A percentile compares a stretch with the other conserved stretches of the same genome.
Evolutionary conservation across 495 filamentous ascomycete species (phyloP).

Genomic region (Eremomyces bilateralis): DNA sequence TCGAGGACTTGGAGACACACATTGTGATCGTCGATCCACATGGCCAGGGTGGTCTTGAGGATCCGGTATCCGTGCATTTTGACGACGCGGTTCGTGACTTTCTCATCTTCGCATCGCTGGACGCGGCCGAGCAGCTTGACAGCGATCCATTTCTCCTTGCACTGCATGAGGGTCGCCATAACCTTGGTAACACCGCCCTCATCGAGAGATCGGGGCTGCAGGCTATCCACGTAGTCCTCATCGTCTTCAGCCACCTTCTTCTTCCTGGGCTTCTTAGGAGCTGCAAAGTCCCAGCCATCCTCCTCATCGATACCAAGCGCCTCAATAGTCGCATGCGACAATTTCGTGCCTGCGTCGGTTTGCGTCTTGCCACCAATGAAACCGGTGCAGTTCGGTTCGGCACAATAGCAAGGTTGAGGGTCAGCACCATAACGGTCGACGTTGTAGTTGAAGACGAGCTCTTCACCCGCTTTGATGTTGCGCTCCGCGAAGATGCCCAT

Average conservation of each 20-base stretch:
- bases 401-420: conserved; percentile 91
- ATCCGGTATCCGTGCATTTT: conserved; percentile 96
- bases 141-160: conserved; percentile 98
- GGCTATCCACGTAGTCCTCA: conserved; percentile 86
- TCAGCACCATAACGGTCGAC: conserved; percentile 95
- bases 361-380: conserved; percentile 96
- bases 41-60: conserved; percentile 59
- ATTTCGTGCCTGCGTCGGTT: conserved; percentile 82
- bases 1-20: conserved; percentile 75
- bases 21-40: conserved; percentile 74
- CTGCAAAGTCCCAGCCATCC: conserved; percentile 75
- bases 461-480: conserved; percentile 68
- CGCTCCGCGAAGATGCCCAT: conserved; percentile 98
- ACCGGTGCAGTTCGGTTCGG: conserved; percentile 81
- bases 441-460: conserved; percentile 99
- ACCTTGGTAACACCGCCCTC: conserved; percentile 87
- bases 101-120: conserved; percentile 73
- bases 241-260: conserved; percentile 88
- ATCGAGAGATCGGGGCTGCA: conserved; percentile 63
- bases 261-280: conserved; percentile 73
- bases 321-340: conserved; percentile 78
- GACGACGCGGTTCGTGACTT: conserved; percentile 69
- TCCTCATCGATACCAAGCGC: conserved; percentile 89
- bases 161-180: conserved; percentile 97
- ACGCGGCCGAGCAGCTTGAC: conserved; percentile 85